Evolutionary conservation across 305 asterid genomes (phyloP).

Genomic region (Petunia hybrid): DNA sequence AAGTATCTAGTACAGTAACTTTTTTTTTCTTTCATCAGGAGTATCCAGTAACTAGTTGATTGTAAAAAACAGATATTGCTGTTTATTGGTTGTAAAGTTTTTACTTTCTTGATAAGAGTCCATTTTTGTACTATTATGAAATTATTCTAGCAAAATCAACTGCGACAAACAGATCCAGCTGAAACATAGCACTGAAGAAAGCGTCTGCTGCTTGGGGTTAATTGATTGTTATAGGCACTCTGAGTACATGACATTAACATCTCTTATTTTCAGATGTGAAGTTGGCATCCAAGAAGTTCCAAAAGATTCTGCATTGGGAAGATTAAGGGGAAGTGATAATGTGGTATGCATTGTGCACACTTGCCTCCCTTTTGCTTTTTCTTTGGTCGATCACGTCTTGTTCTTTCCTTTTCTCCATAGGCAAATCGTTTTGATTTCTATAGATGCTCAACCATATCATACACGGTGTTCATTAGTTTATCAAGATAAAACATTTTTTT

Average conservation of each 20-base stretch:
- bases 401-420: not conserved
- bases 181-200: not conserved
- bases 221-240: not conserved
- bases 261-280: conserved; percentile 62
- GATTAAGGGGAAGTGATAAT: conserved; percentile 91
- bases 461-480: not conserved
- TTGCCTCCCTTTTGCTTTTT: not conserved
- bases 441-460: not conserved
- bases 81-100: not conserved
- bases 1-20: not conserved
- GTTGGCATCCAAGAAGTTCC: conserved; percentile 93
- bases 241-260: not conserved
- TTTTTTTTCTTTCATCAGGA: not conserved
- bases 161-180: not conserved
- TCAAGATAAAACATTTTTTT: not conserved
- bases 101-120: not conserved
- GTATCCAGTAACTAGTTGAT: not conserved
- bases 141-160: not conserved
- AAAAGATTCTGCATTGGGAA: conserved; percentile 83
- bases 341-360: conserved; percentile 58
- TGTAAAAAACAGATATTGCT: not conserved
- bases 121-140: not conserved
- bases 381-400: not conserved
- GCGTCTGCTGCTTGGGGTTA: not conserved
- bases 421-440: not conserved